phyloP scores from a whole-genome alignment of 1,284 basidiomycete genomes.

The Boletus smithii region DNA sequence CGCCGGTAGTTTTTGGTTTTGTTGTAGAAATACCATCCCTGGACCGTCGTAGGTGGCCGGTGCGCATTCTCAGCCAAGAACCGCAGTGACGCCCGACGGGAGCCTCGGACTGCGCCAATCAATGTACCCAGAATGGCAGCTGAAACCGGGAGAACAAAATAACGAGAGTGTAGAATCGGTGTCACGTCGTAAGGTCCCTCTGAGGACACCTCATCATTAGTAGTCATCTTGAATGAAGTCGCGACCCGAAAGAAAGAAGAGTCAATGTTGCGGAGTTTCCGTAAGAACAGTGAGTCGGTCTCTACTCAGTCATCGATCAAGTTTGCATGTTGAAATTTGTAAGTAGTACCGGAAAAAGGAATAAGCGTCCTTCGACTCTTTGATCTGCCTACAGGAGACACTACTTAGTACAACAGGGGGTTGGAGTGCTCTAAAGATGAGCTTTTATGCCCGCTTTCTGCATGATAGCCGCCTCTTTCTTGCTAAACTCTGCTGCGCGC shows the following conservation, averaged over 20 bases:
- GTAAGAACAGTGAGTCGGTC: not conserved
- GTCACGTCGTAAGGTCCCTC: constrained; percentile 29
- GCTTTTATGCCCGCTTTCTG: constrained; percentile 58
- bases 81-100: constrained; percentile 53
- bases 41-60: constrained; percentile 72
- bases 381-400: too few relatives aligned
- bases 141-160: constrained; percentile 48
- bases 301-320: too few relatives aligned
- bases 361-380: not conserved
- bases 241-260: not conserved
- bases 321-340: too few relatives aligned
- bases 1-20: constrained; percentile 89
- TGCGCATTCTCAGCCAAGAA: constrained; percentile 69
- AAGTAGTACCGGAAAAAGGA: not conserved
- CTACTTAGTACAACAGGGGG: too few relatives aligned
- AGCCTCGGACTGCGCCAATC: constrained; percentile 70
- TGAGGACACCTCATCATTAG: constrained; percentile 1
- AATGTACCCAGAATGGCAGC: constrained; percentile 59
- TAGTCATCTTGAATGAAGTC: constrained; percentile 16
- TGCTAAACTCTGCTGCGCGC: constrained; percentile 51
- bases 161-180: constrained; percentile 32
- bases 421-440: constrained; percentile 40
- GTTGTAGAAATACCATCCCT: constrained; percentile 90
- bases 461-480: constrained; percentile 58
- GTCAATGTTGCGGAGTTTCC: not conserved